Evolutionary conservation across 176 grass and related monocot species (phyloP), one percentile per base, ranked within the genome.

Genomic region (Eremochloa ophiuroides): DNA sequence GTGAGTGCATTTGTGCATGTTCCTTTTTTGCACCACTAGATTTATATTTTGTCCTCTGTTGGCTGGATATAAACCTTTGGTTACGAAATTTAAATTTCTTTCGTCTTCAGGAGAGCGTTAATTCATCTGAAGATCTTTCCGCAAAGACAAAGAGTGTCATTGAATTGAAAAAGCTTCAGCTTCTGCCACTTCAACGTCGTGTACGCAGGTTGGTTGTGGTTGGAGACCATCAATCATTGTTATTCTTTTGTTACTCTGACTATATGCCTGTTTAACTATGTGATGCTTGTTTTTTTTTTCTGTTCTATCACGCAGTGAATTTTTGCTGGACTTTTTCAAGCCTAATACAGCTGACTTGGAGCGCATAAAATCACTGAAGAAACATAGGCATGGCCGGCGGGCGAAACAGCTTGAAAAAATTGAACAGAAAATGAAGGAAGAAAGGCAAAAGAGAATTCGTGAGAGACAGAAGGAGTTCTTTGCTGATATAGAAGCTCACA

Each of bases 401-500:
- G 83, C 74, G 77, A 99, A 99, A 74, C 96, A 99, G 43, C 90
- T 99, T 77, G 96, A 99, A 82, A 99, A 88, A 88, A 90, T 95
- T 89, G 96, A 99, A 89, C 96, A 99, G 62, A 99, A 99, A 84
- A 95, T 99, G 96, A 99, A 95, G 85, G 96, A 99, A 85, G 96
- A 99, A 80, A 95, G 93, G 65, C 96, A 99, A 83, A 99, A 91
- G 82, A 84, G 96, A 84, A 95, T 99, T 62, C 92, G 93, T 37
- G 96, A 99, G 77, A 93, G 90, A 65, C 96, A 99, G 66, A 99
- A 93, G 81, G 93, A 99, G 70, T 99, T 99, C 93, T 99, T 99
- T 80, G 91, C 86, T 82, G 88, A 95, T 87, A 86, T 95, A 84
- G 96, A 99, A 80, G 76, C 86, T 80, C 93, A 99, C 87, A 95